Evolutionary conservation across 805 yeast genomes (phyloP), one percentile per base, ranked within the genome.

Genomic region (Hanseniaspora lindneri): DNA sequence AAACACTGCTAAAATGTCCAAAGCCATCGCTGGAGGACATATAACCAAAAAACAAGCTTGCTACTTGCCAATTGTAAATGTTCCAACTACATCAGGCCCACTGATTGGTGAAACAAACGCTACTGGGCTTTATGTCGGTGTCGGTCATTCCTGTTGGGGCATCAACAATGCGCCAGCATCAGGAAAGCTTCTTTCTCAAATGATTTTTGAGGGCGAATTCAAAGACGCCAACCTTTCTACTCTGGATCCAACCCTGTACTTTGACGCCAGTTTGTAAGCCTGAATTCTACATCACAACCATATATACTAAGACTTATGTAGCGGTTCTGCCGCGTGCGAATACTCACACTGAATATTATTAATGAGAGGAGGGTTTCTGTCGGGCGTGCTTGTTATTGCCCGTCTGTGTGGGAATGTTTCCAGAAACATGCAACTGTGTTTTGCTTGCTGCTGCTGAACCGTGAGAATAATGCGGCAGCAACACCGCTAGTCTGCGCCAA

Each of bases 61-160:
- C 64, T 89, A 87, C 63, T 70, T 89, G 58, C 98, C 98, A 0
- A 95, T 89, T 4, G 73, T 89, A 44, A 95, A 89, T 60, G 89
- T 87, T 8, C 94, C 96, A 1, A 82, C 94, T 4, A 76, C 85
- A 34, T 77, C 89, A 1, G 98, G 98, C 5, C 98, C 98, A 0
- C 69, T 92, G 47, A 80, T 89, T 56, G 98, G 98, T 40, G 89
- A 84, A 57, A 89, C 97, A 0, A 87, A 87, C 58, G 94, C 88
- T 7, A 76, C 74, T 20, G 79, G 80, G 52, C 67, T 89, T 52
- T 83, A 69, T 56, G 63, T 89, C 49, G 95, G 96, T 2, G 76
- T 89, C 14, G 98, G 97, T 0, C 98, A 89, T 64, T 83, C 95
- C 14, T 92, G 97, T 66, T 89, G 98, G 98, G 98, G 98, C 20